Evolutionary conservation across 768 basidiomycete species (phyloP).

Genomic region (Cyclocybe cylindracea): DNA sequence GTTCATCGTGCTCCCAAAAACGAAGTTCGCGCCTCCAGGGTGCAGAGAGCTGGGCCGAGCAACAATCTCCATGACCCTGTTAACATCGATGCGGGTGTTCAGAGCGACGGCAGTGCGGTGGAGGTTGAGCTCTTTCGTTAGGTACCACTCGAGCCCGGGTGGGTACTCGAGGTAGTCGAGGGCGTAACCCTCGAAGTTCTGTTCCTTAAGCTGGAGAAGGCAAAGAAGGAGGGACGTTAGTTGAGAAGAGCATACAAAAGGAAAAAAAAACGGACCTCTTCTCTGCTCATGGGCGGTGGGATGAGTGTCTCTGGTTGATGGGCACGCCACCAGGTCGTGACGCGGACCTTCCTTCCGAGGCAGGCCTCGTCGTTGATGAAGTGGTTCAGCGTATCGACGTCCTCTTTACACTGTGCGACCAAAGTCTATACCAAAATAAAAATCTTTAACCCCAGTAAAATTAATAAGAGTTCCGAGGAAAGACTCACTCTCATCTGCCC

Average conservation of each 20-base stretch:
- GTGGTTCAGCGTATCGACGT: conserved; percentile 71
- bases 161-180: conserved; percentile 82
- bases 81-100: conserved; percentile 50
- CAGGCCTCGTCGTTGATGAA: conserved; percentile 66
- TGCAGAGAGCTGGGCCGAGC: conserved; percentile 42
- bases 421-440: conserved; percentile 58
- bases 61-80: conserved; percentile 60
- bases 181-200: conserved; percentile 83
- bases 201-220: conserved; percentile 47
- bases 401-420: conserved; percentile 80
- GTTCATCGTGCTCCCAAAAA: conserved; percentile 61
- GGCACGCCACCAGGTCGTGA: conserved; percentile 71
- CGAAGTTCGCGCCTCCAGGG: conserved; percentile 58
- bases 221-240: not conserved
- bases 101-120: conserved; percentile 73
- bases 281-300: conserved; percentile 56
- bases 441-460: not conserved
- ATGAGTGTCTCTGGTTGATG: conserved; percentile 32
- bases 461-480: not conserved
- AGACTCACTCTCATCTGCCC: conserved; percentile 63
- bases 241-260: not conserved
- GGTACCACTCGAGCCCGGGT: conserved; percentile 68
- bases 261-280: conserved; percentile 49
- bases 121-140: conserved; percentile 62
- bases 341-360: conserved; percentile 49